Evolutionary conservation across 345 rosid species (phyloP).

Genomic region (Crucihimalaya himalaica): DNA sequence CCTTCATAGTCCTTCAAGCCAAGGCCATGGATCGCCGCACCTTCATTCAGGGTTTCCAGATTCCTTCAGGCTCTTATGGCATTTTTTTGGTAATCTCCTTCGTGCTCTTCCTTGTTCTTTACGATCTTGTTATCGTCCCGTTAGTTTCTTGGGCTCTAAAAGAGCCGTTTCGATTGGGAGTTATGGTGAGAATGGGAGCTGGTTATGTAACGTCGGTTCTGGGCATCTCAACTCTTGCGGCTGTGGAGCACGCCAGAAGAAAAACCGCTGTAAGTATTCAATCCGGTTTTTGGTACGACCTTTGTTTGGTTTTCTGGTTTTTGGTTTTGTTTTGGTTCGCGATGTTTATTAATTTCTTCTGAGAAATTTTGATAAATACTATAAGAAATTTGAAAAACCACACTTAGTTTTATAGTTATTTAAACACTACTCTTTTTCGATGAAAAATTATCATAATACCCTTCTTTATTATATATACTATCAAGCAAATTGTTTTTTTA

Average conservation of each 20-base stretch:
- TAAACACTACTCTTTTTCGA: too few species aligned
- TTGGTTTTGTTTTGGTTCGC: background rate
- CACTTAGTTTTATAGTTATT: too few species aligned
- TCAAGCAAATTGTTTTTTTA: too few species aligned
- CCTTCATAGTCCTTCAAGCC: conserved; percentile 50
- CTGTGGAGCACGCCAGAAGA: conserved; percentile 48
- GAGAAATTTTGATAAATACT: too few species aligned
- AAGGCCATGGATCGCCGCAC: conserved; percentile 55
- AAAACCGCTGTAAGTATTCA: conserved; percentile 26
- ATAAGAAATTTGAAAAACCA: too few species aligned
- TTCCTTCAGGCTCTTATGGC: conserved; percentile 55
- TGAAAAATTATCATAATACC: too few species aligned
- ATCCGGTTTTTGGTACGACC: background rate
- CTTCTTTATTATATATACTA: too few species aligned
- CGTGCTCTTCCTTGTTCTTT: conserved; percentile 44
- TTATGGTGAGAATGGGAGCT: conserved; percentile 55
- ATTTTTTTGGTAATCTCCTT: conserved; percentile 44
- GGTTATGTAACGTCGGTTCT: conserved; percentile 41
- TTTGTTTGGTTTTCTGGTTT: background rate
- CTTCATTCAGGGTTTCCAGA: conserved; percentile 45
- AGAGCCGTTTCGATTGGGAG: conserved; percentile 39
- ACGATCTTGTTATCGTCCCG: conserved; percentile 49
- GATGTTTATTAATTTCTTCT: background rate
- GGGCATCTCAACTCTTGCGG: conserved; percentile 42
- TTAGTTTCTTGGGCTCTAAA: conserved; percentile 42